Base-by-base conservation (phyloP, 208 protist species). In the Blechomonas ayalai region DNA sequence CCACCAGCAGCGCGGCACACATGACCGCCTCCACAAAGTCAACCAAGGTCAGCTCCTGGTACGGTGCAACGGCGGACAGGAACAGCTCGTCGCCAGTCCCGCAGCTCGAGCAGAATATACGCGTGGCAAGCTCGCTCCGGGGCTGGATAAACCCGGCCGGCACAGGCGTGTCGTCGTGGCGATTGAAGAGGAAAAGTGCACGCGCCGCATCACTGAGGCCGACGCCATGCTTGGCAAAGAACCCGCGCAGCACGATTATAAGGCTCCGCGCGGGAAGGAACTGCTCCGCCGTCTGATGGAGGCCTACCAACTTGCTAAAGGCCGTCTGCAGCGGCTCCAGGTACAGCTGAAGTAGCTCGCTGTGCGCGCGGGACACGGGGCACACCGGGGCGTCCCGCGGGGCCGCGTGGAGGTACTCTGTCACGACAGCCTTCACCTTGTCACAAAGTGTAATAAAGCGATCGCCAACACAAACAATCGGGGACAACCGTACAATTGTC, bases 1-100 rank as follows among this genome's bases (percentile, higher is more conserved):
- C 46, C 1, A 61, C 16, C 18, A 63, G 34, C 19, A 59, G 41
- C 2, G 64, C 44, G 10, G 80, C 33, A 0, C 34, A 48, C 26
- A 83, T 71, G 2, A 92, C 12, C 1, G 68, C 66, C 48, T 92
- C 84, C 12, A 85, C 61, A 55, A 89, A 92, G 46, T 92, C 84
- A 24, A 83, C 73, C 36, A 92, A 63, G 4, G 68, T 75, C 16
- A 89, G 61, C 27, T 62, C 45, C 9, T 57, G 44, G 2, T 74
- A 52, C 12, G 60, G 62, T 12, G 62, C 43, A 1, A 76, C 65
- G 8, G 55, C 42, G 3, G 51, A 49, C 12, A 68, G 59, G 15
- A 49, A 16, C 20, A 68, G 52, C 20, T 37, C 52, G 16, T 37
- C 56, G 18, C 56, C 12, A 13, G 10, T 12, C 0, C 75, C 75